These are phyloP conservation scores for Moniliella sp. DNA, from an alignment of 1,284 basidiomycete genomes.

Conservation along the genomic window DNA sequence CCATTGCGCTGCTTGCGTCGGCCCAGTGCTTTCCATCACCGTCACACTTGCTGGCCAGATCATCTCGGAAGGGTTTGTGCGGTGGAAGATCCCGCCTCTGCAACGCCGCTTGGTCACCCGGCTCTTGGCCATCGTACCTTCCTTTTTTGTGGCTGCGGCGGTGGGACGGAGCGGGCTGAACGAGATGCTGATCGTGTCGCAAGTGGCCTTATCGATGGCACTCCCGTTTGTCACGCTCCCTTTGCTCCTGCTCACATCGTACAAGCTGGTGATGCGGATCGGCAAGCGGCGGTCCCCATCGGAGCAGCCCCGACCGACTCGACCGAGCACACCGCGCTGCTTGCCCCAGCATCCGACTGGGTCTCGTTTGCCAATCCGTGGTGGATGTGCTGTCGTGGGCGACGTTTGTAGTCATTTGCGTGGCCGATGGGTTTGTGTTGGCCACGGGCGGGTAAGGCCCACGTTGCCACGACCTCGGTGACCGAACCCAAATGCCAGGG, in stretches of 20 bases:
- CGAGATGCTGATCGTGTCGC: constrained; percentile 59
- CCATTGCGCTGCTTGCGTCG: constrained; percentile 39
- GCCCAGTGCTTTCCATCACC: constrained; percentile 77
- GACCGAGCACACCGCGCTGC: too few relatives aligned
- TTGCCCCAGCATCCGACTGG: too few relatives aligned
- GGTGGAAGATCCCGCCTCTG: constrained; percentile 64
- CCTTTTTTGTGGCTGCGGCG: constrained; percentile 54
- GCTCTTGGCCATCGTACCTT: constrained; percentile 60
- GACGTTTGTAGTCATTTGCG: constrained; percentile 3
- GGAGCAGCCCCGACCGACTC: too few relatives aligned
- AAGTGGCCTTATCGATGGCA: constrained; percentile 66
- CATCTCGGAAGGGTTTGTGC: constrained; percentile 77
- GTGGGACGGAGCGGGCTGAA: constrained; percentile 58
- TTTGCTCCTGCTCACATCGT: constrained; percentile 16
- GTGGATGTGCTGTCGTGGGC: constrained; percentile 3
- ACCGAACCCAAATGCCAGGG: too few relatives aligned
- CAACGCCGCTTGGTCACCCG: constrained; percentile 63
- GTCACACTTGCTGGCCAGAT: constrained; percentile 78
- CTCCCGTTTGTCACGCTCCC: constrained; percentile 45
- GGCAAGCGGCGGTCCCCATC: constrained; percentile 5
- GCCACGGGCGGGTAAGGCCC: too few relatives aligned
- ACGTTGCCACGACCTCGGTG: too few relatives aligned
- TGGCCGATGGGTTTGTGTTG: constrained; percentile 2
- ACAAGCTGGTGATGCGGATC: constrained; percentile 12
- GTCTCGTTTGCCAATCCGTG: too few relatives aligned